Evolutionary conservation across 345 rosid genomes (phyloP).

Genomic region (Pistacia integerrima): DNA sequence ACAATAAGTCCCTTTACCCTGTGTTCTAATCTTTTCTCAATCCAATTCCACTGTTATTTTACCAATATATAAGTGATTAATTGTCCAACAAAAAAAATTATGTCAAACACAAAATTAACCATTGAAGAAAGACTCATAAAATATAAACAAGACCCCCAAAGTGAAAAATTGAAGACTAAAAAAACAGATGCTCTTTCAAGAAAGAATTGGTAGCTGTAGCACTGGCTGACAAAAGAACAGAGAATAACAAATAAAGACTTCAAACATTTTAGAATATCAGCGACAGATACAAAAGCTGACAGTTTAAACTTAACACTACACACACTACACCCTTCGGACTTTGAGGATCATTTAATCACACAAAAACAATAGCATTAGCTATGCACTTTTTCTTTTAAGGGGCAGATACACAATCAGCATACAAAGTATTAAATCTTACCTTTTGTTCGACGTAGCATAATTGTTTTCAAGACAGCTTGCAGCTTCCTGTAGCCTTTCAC

Average conservation of each 20-base stretch:
- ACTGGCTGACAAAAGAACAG: neutral
- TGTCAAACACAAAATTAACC: neutral
- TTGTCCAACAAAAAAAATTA: neutral
- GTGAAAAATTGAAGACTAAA: neutral
- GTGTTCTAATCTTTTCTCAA: neutral
- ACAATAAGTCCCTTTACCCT: neutral
- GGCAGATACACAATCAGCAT: neutral
- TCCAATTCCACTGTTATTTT: slow-evolving; percentile 1
- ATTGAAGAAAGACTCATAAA: neutral
- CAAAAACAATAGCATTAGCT: neutral
- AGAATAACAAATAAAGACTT: neutral
- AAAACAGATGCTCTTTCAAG: neutral
- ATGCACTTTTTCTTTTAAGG: neutral
- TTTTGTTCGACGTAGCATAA: slow-evolving; percentile 98
- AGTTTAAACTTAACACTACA: neutral
- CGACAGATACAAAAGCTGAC: neutral
- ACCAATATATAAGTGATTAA: neutral
- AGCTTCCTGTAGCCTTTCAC: slow-evolving; percentile 71
- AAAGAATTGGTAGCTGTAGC: neutral
- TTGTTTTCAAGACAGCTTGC: slow-evolving; percentile 84
- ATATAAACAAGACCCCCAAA: neutral
- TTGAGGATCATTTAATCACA: neutral
- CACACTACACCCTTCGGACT: neutral
- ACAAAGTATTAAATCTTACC: slow-evolving; percentile 44
- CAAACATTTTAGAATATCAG: neutral